phyloP scores from a whole-genome alignment of 2,329 filamentous ascomycete species.

The Fusarium nanum region DNA sequence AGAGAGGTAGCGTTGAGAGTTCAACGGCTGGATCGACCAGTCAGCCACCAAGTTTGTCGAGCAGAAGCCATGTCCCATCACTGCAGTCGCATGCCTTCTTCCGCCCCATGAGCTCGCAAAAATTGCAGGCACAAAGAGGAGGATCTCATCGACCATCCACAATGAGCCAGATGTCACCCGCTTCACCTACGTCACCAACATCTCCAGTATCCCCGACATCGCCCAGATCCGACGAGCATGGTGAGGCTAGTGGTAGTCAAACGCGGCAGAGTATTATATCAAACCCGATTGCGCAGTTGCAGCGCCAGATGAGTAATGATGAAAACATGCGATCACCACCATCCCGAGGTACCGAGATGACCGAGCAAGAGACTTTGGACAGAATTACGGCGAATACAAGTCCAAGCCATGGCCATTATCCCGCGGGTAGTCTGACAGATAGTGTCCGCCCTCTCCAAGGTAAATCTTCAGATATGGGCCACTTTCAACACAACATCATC shows the following conservation, averaged over 20 bases:
- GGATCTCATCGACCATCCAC: conserved; percentile 63
- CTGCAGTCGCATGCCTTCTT: conserved; percentile 93
- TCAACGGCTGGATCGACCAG: conserved; percentile 65
- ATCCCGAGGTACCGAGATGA: conserved; percentile 84
- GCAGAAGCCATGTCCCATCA: conserved; percentile 88
- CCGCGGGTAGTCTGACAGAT: conserved; percentile 74
- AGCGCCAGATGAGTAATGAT: conserved; percentile 52
- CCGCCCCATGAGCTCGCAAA: conserved; percentile 95
- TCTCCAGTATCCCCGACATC: conserved; percentile 27
- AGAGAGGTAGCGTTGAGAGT: conserved; percentile 57
- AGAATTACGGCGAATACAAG: conserved; percentile 79
- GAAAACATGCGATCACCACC: conserved; percentile 69
- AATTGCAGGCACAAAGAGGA: conserved; percentile 87
- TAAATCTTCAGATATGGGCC: conserved; percentile 43
- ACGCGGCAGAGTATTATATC: conserved; percentile 69
- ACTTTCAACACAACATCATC: conserved; percentile 64
- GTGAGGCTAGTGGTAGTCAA: conserved; percentile 58
- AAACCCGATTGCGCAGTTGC: conserved; percentile 55
- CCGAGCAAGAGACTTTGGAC: conserved; percentile 77
- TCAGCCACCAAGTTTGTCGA: conserved; percentile 69
- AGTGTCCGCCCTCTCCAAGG: conserved; percentile 82
- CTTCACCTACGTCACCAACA: conserved; percentile 32
- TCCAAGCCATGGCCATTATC: conserved; percentile 70
- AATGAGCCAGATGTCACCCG: conserved; percentile 51
- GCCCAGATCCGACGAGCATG: conserved; percentile 53